A percentile compares a stretch with the other conserved stretches of the same genome.
Conservation (phyloP, 179 eudicot species). For the Silene vulgaris region DNA sequence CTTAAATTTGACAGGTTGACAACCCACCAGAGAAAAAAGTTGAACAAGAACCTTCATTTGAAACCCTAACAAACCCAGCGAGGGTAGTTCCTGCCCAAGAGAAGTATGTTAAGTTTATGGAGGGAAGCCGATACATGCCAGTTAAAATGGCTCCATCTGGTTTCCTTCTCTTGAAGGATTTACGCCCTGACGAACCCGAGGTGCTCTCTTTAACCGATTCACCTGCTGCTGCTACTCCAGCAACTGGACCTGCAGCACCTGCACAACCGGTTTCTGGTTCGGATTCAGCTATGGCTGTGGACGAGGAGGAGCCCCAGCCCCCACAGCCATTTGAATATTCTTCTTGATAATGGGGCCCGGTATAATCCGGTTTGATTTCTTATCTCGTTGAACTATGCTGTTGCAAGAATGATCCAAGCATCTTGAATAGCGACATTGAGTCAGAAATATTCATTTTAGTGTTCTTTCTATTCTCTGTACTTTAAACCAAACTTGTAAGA, state of each 20-base stretch:
- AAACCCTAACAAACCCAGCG: slow-evolving; percentile 81
- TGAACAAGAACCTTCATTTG: slow-evolving; percentile 74
- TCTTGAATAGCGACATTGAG: not conserved
- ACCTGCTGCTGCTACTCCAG: slow-evolving; percentile 58
- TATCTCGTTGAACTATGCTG: not conserved
- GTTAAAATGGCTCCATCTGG: slow-evolving; percentile 80
- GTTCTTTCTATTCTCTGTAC: slow-evolving; percentile 11
- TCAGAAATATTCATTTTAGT: not conserved
- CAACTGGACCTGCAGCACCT: slow-evolving; percentile 42
- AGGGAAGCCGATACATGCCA: slow-evolving; percentile 82
- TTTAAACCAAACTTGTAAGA: not conserved
- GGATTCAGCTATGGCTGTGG: slow-evolving; percentile 66
- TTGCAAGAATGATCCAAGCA: not conserved
- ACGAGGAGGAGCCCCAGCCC: slow-evolving; percentile 93
- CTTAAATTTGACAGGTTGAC: slow-evolving; percentile 53
- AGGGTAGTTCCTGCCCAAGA: slow-evolving; percentile 91
- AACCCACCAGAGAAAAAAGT: slow-evolving; percentile 64
- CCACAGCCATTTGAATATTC: slow-evolving; percentile 87
- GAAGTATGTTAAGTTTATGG: slow-evolving; percentile 65
- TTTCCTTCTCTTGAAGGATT: slow-evolving; percentile 72
- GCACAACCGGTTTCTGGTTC: slow-evolving; percentile 31
- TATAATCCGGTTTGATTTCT: not conserved
- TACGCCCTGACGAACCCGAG: slow-evolving; percentile 78
- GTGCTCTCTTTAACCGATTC: slow-evolving; percentile 73
- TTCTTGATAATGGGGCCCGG: slow-evolving; percentile 29